Percentiles rank a stretch among this genome's conserved stretches.
Evolutionary conservation across 2,329 filamentous ascomycete genomes (phyloP).

Genomic region (Didymella exigua): DNA sequence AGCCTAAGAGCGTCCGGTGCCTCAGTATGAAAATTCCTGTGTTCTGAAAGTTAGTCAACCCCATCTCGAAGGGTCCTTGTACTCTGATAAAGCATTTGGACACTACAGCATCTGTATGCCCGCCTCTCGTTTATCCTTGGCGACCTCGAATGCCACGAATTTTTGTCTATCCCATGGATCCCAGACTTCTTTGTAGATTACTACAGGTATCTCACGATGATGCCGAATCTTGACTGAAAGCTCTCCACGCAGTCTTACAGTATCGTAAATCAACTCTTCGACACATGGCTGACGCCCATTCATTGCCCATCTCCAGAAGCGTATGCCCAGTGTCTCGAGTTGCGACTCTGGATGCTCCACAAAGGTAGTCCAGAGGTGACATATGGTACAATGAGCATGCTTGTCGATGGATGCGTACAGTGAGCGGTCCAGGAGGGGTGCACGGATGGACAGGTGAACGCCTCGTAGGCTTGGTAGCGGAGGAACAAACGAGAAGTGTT

Average conservation of each 20-base stretch:
- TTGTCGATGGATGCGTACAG: background rate
- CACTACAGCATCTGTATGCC: no score
- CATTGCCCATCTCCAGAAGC: slow-evolving; percentile 20
- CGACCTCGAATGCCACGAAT: background rate
- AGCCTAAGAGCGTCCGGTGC: no score
- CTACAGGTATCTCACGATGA: background rate
- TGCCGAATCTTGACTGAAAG: background rate
- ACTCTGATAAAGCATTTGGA: no score
- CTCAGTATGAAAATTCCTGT: no score
- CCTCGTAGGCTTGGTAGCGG: background rate
- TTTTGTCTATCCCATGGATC: background rate
- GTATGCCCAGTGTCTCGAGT: slow-evolving; percentile 12
- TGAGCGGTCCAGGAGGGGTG: background rate
- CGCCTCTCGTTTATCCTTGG: no score
- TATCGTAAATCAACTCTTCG: background rate
- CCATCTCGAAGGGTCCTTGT: no score
- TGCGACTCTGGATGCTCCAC: background rate
- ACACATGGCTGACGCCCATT: background rate
- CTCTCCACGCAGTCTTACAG: background rate
- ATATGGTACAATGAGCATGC: slow-evolving; percentile 18
- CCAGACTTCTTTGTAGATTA: background rate
- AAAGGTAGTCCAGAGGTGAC: slow-evolving; percentile 10
- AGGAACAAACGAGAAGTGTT: slow-evolving; percentile 2
- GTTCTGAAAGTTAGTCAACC: no score
- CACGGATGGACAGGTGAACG: slow-evolving; percentile 3